phyloP scores from a whole-genome alignment of 306 rosid genomes.

The Rubus parviflorus region DNA sequence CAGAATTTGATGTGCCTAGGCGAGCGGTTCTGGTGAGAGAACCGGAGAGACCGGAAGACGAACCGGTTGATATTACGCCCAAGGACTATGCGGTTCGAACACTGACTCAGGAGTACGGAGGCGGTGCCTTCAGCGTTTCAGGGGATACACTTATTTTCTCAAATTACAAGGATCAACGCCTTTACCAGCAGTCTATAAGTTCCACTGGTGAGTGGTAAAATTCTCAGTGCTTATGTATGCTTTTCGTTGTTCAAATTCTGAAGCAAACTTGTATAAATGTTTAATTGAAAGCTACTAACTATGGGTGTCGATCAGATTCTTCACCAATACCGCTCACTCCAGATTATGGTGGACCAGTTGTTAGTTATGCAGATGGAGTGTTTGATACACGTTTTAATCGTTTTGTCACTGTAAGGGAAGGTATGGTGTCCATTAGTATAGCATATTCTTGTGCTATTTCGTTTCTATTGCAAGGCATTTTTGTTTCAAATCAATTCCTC shows the following conservation, averaged over 20 bases:
- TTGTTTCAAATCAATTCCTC: neutral
- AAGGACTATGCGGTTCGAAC: constrained; percentile 80
- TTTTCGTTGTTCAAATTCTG: neutral
- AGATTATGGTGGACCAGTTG: constrained; percentile 64
- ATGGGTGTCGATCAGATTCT: constrained; percentile 47
- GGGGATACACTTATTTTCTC: constrained; percentile 69
- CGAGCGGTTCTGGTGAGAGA: constrained; percentile 83
- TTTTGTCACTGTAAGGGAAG: constrained; percentile 79
- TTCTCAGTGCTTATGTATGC: neutral
- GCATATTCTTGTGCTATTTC: neutral
- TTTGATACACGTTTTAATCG: constrained; percentile 76
- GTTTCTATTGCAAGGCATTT: neutral
- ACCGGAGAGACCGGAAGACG: constrained; percentile 55
- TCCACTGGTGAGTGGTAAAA: constrained; percentile 40
- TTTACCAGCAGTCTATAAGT: constrained; percentile 65
- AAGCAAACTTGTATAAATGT: neutral
- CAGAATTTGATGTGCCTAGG: constrained; percentile 30
- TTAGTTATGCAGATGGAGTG: constrained; percentile 85
- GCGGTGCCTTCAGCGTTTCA: constrained; percentile 74
- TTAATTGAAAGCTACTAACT: constrained; percentile 3
- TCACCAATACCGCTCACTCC: constrained; percentile 71
- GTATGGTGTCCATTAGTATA: constrained; percentile 25
- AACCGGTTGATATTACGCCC: constrained; percentile 75
- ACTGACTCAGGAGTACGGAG: constrained; percentile 93
- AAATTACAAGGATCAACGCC: constrained; percentile 85